Evolutionary conservation across 2,329 filamentous ascomycete species (phyloP).

Genomic region (Microsporum audouinii): DNA sequence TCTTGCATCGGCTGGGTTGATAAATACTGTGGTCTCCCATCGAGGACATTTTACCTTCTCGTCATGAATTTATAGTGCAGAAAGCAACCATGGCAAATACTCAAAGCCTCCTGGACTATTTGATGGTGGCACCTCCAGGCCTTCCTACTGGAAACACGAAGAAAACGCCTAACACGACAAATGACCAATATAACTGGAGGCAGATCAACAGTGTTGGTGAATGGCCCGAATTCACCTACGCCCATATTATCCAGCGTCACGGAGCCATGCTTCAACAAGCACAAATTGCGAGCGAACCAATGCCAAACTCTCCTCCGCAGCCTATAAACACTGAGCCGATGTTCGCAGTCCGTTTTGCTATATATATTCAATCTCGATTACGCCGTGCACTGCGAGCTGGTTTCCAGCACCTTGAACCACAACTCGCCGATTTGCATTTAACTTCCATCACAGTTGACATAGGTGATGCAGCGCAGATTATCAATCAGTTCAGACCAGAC

Average conservation of each 20-base stretch:
- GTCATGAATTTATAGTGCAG: too few species aligned
- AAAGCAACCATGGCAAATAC: slow-evolving; percentile 2
- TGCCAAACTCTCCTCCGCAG: slow-evolving; percentile 11
- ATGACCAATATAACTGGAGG: not conserved
- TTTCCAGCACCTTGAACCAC: slow-evolving; percentile 8
- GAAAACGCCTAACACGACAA: not conserved
- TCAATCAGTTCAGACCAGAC: slow-evolving; percentile 1
- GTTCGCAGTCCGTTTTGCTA: slow-evolving; percentile 6
- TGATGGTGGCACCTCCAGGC: slow-evolving; percentile 4
- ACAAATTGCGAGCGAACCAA: slow-evolving; percentile 4
- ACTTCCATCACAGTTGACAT: not conserved
- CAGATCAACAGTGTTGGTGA: not conserved
- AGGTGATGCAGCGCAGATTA: not conserved
- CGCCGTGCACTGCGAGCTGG: slow-evolving; percentile 9
- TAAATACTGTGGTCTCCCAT: too few species aligned
- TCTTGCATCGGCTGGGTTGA: too few species aligned
- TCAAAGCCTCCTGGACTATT: slow-evolving; percentile 5
- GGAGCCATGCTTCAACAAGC: not conserved
- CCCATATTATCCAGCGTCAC: slow-evolving; percentile 6
- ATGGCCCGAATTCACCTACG: slow-evolving; percentile 6
- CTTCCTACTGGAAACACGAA: slow-evolving; percentile 6
- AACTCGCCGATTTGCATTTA: slow-evolving; percentile 2
- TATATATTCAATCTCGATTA: slow-evolving; percentile 8
- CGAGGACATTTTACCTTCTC: too few species aligned
- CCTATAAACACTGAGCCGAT: slow-evolving; percentile 5